Evolutionary conservation across 805 yeast species (phyloP), one percentile per base, ranked within the genome.

Genomic region (Wickerhamomyces ciferrii): DNA sequence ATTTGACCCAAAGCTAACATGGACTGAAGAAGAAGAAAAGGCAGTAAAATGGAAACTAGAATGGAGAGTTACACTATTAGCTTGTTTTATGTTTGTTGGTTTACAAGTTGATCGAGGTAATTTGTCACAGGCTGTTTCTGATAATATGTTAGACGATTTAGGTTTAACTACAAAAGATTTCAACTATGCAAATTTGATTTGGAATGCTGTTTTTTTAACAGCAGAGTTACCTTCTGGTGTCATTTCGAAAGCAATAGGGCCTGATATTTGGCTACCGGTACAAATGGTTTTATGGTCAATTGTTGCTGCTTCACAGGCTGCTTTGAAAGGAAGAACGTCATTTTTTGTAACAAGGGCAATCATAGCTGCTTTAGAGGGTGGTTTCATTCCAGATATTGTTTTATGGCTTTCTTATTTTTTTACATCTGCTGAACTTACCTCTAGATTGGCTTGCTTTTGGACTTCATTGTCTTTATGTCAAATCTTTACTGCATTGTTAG

Each of bases 141-240:
- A 79, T 51, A 71, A 76, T 50, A 53, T 31, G 17, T 31, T 31
- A 11, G 35, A 31, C 10, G 35, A 31, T 31, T 31, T 31, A n/a
- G 35, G 35, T 2, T 56, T 83, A 59, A 71, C 71, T n/a, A 78
- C 83, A n/a, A 67, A 76, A 53, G 77, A 81, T 47, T 80, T 71
- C 59, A 83, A 83, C 58, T 60, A 67, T 23, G 87, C 85, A 18
- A 75, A 69, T 50, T 76, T 81, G 11, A 68, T 82, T 54, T 69
- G 68, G 48, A 13, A 15, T 11, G 64, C 76, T 7, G 65, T 72
- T 37, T 82, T 82, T 52, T 59, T 81, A 43, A 48, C 66, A n/a
- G 80, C 84, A 14, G 87, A 82, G 59, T 60, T 82, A 15, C 87
- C 87, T 0, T 78, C 84, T 3, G 85, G 81, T 58, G 66, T 82